Conservation (phyloP, 257 asterid species). For the Fraxinus quadrangulata region DNA sequence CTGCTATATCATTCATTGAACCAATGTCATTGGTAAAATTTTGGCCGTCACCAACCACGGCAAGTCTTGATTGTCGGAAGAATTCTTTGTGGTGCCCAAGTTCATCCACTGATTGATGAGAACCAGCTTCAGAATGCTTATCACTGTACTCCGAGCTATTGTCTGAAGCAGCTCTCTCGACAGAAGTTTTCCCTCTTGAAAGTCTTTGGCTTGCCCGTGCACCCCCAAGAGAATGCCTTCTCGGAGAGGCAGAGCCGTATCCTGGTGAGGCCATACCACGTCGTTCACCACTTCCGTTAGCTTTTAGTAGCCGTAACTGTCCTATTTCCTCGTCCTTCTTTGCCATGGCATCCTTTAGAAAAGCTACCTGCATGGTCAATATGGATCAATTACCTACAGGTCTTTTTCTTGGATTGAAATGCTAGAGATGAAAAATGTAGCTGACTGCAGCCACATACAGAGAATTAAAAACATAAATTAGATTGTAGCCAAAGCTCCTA, state of each 20-base stretch:
- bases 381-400: conserved; percentile 13
- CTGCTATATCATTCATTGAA: conserved; percentile 35
- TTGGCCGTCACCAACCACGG: conserved; percentile 42
- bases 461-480: not conserved
- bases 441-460: not conserved
- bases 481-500: not conserved
- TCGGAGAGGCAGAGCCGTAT: conserved; percentile 64
- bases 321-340: conserved; percentile 84
- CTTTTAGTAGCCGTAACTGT: conserved; percentile 49
- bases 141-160: conserved; percentile 82
- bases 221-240: conserved; percentile 60
- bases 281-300: conserved; percentile 50
- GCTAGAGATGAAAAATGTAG: not conserved
- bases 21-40: conserved; percentile 40
- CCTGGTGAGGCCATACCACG: conserved; percentile 41
- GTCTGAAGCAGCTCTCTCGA: conserved; percentile 28
- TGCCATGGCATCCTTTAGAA: conserved; percentile 63
- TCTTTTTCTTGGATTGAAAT: conserved; percentile 5
- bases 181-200: not conserved
- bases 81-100: conserved; percentile 75
- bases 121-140: conserved; percentile 84
- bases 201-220: conserved; percentile 36
- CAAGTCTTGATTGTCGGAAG: conserved; percentile 74
- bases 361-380: conserved; percentile 57
- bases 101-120: conserved; percentile 79